These are phyloP conservation scores for Aspergillus arachidicola DNA, from an alignment of 2,329 filamentous ascomycete species.

Conservation along the genomic window DNA sequence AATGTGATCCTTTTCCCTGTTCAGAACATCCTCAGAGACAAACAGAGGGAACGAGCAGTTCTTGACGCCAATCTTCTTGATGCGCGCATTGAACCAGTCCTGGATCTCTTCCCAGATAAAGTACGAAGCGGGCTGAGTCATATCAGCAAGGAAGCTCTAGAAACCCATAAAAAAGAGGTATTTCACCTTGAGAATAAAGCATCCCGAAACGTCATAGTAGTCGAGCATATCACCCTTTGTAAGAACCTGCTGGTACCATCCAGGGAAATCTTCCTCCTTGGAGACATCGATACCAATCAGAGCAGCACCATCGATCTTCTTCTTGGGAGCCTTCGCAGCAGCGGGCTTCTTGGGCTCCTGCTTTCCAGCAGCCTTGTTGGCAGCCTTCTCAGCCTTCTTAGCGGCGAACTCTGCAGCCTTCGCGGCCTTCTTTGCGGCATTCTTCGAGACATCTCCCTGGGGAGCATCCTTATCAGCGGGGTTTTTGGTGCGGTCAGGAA, in stretches of 20 bases:
- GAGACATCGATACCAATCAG: constrained; percentile 84
- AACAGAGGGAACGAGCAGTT: constrained; percentile 98
- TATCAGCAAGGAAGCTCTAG: constrained; percentile 13
- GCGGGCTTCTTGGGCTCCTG: constrained; percentile 47
- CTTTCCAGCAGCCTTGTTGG: constrained; percentile 48
- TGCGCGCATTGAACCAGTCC: constrained; percentile 62
- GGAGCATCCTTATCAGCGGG: constrained; percentile 39
- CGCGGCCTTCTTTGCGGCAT: constrained; percentile 30
- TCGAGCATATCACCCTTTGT: constrained; percentile 97
- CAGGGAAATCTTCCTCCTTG: constrained; percentile 84
- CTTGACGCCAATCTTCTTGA: constrained; percentile 88
- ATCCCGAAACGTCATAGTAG: constrained; percentile 97
- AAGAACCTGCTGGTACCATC: constrained; percentile 98
- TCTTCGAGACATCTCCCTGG: constrained; percentile 38
- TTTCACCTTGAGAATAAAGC: constrained; percentile 82
- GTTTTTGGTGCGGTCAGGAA: constrained; percentile 44
- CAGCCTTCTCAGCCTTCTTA: constrained; percentile 55
- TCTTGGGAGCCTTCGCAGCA: constrained; percentile 46
- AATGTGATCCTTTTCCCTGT: constrained; percentile 89
- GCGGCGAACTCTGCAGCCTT: constrained; percentile 33
- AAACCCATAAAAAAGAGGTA: neutral
- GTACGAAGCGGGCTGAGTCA: constrained; percentile 61
- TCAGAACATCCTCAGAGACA: constrained; percentile 84
- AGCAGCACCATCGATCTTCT: constrained; percentile 63
- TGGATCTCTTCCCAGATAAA: constrained; percentile 70